phyloP scores from a whole-genome alignment of 2,329 filamentous ascomycete species.

The Lasiodiplodia citricola region DNA sequence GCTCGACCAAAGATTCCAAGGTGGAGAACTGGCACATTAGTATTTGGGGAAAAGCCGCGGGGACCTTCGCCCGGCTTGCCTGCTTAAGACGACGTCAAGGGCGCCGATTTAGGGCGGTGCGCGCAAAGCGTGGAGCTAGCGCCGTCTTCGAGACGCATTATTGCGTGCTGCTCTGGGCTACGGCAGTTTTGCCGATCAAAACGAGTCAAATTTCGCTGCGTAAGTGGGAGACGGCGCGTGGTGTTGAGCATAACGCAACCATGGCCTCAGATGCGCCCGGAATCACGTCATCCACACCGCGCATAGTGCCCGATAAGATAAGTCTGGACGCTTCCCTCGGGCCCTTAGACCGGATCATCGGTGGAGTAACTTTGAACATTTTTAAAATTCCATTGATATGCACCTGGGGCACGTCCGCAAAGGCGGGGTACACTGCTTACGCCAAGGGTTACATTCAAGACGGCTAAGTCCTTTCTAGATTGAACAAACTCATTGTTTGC shows the following conservation, averaged over 20 bases:
- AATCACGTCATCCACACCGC: constrained; percentile 13
- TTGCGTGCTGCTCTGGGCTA: neutral
- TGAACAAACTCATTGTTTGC: neutral
- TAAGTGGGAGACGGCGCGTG: neutral
- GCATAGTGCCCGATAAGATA: constrained; percentile 1
- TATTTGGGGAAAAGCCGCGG: neutral
- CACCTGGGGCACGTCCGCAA: neutral
- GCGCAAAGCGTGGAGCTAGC: neutral
- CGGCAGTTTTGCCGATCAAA: constrained; percentile 2
- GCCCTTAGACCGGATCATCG: neutral
- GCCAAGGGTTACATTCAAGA: no score
- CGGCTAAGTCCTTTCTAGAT: neutral
- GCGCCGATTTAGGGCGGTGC: neutral
- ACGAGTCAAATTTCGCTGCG: neutral
- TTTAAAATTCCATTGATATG: neutral
- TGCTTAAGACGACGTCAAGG: constrained; percentile 1
- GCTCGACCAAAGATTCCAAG: neutral
- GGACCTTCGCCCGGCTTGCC: constrained; percentile 1
- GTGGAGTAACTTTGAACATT: neutral
- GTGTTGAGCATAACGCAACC: constrained; percentile 17
- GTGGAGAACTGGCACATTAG: neutral
- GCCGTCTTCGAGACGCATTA: neutral
- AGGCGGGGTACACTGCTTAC: neutral
- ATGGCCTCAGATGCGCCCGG: constrained; percentile 14
- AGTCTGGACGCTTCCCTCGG: neutral